These are phyloP conservation scores for Solanum etuberosum DNA, from an alignment of 257 asterid species.

Conservation along the genomic window DNA sequence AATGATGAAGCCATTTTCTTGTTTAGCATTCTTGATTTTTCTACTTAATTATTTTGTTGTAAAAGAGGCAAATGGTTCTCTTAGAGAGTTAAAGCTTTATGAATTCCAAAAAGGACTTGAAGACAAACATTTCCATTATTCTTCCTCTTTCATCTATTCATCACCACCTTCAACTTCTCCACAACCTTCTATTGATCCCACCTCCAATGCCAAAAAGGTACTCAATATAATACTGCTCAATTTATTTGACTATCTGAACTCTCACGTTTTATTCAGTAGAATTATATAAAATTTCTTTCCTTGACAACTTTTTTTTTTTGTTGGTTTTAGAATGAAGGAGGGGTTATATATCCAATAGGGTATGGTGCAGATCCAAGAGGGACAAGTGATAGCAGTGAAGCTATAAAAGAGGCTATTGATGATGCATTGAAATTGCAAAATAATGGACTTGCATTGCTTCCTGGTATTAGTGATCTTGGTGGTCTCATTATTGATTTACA, in stretches of 20 bases:
- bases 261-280: no score
- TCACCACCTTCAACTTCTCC: constrained; percentile 5
- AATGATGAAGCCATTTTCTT: constrained; percentile 1
- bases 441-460: constrained; percentile 24
- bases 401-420: constrained; percentile 28
- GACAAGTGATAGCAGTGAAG: constrained; percentile 28
- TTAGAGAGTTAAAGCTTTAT: constrained; percentile 17
- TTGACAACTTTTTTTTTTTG: neutral
- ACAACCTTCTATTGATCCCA: neutral
- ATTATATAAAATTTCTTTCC: no score
- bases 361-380: constrained; percentile 67
- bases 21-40: neutral
- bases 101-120: constrained; percentile 30
- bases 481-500: constrained; percentile 44
- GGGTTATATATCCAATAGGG: constrained; percentile 45
- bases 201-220: constrained; percentile 21
- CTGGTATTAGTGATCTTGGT: constrained; percentile 54
- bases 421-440: constrained; percentile 25
- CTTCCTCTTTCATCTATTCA: neutral
- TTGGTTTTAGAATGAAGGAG: constrained; percentile 27
- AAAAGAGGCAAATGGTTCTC: constrained; percentile 21
- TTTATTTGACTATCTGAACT: neutral
- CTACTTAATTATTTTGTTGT: neutral
- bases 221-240: neutral
- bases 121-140: neutral